Base-by-base conservation (phyloP, 1,284 basidiomycete genomes). In the Dichomitus squalens region DNA sequence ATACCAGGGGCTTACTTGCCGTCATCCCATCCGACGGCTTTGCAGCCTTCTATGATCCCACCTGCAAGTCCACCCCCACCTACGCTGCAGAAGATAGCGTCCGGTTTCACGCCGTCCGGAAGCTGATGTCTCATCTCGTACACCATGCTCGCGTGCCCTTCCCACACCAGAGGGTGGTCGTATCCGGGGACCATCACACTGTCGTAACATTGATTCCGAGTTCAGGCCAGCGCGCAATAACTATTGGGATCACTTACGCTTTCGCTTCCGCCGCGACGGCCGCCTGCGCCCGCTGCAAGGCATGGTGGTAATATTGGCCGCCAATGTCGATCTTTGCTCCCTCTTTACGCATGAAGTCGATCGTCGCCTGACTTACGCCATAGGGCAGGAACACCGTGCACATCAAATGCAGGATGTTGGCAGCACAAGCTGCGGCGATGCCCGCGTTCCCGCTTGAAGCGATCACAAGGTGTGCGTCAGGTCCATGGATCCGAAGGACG, bases 401-500 rank as follows among this genome's bases (percentile, higher is more conserved):
- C 64, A 68, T 76, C 52, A 88, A 73, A 8, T 72, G 70, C 16
- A 90, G 75, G 16, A 67, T 72, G 29, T 79, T 76, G 7, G 87
- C 81, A 20, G 84, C 85, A 64, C 81, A 81, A 11, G 88, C 88
- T 0, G 82, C 81, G 14, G 88, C 89, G n/a, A 90, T 73, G 0
- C 85, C 89, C 25, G 87, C 89, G 65, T 92, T 92, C 27, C 90
- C 89, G 1, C 84, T 80, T 0, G 90, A 92, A 1, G 89, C 88
- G 47, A 85, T 82, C 34, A 90, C 73, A 40, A 86, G 75, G 67
- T 89, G 87, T 4, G 84, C 74, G 38, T 68, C 66, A 8, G 79
- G 68, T 0, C 87, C 88, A 53, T 81, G 75, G 18, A 69, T 72
- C 52, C 78, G 73, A 55, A 80, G 76, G 27, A 78, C 79, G 38